phyloP scores from a whole-genome alignment of 768 basidiomycete species.

The Suillus spraguei region DNA sequence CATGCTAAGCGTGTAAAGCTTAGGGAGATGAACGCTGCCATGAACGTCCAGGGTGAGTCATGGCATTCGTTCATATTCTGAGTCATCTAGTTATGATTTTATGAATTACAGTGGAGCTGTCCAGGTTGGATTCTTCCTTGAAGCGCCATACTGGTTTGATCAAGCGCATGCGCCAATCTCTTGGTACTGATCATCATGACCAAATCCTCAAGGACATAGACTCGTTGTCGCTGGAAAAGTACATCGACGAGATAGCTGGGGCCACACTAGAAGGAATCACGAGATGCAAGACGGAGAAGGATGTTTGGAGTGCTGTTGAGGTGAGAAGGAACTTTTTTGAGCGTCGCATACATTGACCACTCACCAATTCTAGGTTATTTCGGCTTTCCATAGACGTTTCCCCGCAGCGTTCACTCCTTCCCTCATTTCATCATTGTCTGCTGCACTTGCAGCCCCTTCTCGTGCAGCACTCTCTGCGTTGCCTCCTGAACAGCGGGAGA shows the following conservation, averaged over 20 bases:
- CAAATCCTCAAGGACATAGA: conserved; percentile 93
- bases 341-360: not conserved
- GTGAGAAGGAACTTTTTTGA: conserved; percentile 43
- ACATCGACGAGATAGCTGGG: conserved; percentile 90
- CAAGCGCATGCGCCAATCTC: conserved; percentile 87
- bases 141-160: conserved; percentile 96
- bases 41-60: conserved; percentile 49
- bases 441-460: conserved; percentile 61
- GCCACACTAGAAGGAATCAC: conserved; percentile 84
- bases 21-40: conserved; percentile 56
- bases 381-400: conserved; percentile 86
- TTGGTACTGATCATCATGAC: conserved; percentile 81
- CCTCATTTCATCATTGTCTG: conserved; percentile 60
- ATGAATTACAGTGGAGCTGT: conserved; percentile 48
- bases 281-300: conserved; percentile 91
- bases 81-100: conserved; percentile 14
- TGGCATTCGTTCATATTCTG: not conserved
- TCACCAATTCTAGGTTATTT: conserved; percentile 66
- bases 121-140: conserved; percentile 89
- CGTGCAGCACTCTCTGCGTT: conserved; percentile 57
- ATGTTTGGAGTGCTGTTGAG: conserved; percentile 91
- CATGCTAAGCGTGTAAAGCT: conserved; percentile 59
- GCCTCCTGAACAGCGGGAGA: conserved; percentile 82
- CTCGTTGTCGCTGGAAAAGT: conserved; percentile 89
- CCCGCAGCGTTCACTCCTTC: conserved; percentile 75